Conservation (phyloP, 2,329 filamentous ascomycete genomes). For the Phoma sp. region DNA sequence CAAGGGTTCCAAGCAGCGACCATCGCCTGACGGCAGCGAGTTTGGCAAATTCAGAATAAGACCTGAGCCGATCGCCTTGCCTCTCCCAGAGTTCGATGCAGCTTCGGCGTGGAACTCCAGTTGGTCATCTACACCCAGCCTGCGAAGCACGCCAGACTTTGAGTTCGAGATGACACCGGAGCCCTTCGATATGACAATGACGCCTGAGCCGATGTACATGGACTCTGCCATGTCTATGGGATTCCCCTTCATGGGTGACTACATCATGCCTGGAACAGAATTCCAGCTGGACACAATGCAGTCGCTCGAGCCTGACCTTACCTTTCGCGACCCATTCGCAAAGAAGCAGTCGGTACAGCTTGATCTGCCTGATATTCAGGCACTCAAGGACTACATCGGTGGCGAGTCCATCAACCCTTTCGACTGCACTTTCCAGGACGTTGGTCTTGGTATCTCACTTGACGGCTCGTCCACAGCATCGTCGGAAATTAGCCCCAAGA, state of each 20-base stretch:
- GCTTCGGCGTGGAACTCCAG: conserved; percentile 29
- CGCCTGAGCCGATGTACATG: conserved; percentile 34
- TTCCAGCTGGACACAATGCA: conserved; percentile 25
- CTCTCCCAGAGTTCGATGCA: conserved; percentile 25
- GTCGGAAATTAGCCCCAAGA: conserved; percentile 25
- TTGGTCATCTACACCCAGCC: conserved; percentile 36
- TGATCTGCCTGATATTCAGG: conserved; percentile 33
- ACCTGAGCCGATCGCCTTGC: conserved; percentile 27
- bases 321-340: conserved; percentile 37
- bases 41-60: conserved; percentile 37
- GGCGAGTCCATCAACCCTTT: conserved; percentile 30
- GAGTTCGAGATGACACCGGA: conserved; percentile 39
- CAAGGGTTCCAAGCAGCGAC: conserved; percentile 37
- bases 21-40: conserved; percentile 37
- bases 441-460: conserved; percentile 23
- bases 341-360: conserved; percentile 34
- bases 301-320: conserved; percentile 29
- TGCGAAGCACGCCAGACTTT: conserved; percentile 33
- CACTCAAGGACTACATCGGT: conserved; percentile 35
- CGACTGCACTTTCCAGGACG: conserved; percentile 28
- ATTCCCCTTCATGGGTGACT: conserved; percentile 33
- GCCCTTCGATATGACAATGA: conserved; percentile 30
- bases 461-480: conserved; percentile 14
- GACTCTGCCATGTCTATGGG: conserved; percentile 21
- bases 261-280: conserved; percentile 21